phyloP scores from a whole-genome alignment of 148 eudicot species.

The Cornus suecica region DNA sequence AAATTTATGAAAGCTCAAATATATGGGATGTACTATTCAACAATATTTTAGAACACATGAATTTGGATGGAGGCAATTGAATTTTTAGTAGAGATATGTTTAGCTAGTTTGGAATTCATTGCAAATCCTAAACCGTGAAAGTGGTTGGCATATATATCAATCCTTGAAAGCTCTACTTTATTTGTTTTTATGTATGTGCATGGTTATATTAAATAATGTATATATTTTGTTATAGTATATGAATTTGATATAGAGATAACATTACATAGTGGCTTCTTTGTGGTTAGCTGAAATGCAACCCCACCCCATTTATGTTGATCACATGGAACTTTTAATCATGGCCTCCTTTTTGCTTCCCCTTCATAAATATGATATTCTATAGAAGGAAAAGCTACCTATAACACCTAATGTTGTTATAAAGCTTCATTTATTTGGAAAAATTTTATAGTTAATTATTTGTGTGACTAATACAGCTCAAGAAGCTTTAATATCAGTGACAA shows the following conservation, averaged over 20 bases:
- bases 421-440: no score
- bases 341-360: background rate
- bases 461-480: no score
- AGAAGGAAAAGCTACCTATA: no score
- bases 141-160: background rate
- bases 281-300: conserved; percentile 16
- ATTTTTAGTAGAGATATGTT: no score
- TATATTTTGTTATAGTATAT: background rate
- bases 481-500: no score
- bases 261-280: background rate
- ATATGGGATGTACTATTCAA: background rate
- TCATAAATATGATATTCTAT: background rate
- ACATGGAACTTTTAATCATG: conserved; percentile 8
- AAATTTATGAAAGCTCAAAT: background rate
- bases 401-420: no score
- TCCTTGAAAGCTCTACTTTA: background rate
- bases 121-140: conserved; percentile 2
- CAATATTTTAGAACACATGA: no score
- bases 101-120: background rate
- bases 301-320: conserved; percentile 11
- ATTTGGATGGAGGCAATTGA: no score
- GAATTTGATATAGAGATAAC: background rate
- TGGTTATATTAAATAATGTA: background rate
- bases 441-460: no score
- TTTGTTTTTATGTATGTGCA: background rate